Percentiles rank a stretch among this genome's conserved stretches.
These are phyloP conservation scores for Rehmannia glutinosa DNA, from an alignment of 257 asterid genomes.

Conservation along the genomic window DNA sequence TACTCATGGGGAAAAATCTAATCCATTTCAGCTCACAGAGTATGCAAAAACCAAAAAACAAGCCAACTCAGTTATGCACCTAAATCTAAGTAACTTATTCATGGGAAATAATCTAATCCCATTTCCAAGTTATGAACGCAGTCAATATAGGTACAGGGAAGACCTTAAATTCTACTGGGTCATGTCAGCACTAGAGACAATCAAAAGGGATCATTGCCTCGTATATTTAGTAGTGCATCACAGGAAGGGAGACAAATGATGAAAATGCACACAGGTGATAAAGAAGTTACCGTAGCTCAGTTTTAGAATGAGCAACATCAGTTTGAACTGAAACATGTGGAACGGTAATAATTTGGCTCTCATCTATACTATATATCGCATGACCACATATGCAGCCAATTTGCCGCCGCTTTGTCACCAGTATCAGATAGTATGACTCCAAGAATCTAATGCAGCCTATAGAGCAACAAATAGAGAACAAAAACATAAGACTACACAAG, in stretches of 20 bases:
- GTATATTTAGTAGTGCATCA: neutral
- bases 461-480: constrained; percentile 13
- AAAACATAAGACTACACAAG: constrained; percentile 1
- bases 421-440: constrained; percentile 90
- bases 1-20: neutral
- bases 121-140: no score
- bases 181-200: neutral
- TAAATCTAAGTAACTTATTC: neutral
- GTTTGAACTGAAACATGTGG: constrained; percentile 95
- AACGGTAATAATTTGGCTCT: constrained; percentile 88
- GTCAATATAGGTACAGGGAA: neutral
- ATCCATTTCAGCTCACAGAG: neutral
- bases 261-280: neutral
- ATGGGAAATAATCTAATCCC: no score
- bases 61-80: no score
- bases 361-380: constrained; percentile 90
- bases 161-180: neutral
- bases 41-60: neutral
- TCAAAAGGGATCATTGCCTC: neutral
- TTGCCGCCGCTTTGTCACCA: constrained; percentile 89
- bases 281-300: constrained; percentile 75
- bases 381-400: constrained; percentile 95
- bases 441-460: constrained; percentile 87
- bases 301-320: constrained; percentile 96
- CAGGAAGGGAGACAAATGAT: neutral